phyloP scores from a whole-genome alignment of 192 early-diverging fungal genomes.

The Funneliformis mosseae region DNA sequence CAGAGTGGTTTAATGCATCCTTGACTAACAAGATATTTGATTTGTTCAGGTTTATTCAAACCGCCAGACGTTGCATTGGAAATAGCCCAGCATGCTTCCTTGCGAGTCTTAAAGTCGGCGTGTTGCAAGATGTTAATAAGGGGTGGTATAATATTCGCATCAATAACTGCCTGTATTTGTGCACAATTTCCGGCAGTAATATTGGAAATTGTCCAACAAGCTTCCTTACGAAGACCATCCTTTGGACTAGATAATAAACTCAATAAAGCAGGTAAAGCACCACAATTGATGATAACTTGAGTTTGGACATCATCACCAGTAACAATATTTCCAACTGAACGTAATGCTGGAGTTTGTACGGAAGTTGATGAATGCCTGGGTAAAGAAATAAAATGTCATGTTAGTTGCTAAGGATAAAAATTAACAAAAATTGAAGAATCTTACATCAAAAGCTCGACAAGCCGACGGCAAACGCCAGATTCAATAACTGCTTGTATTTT shows the following conservation, averaged over 20 bases:
- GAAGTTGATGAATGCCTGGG: slow-evolving; percentile 69
- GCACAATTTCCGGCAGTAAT: slow-evolving; percentile 93
- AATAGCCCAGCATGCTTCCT: slow-evolving; percentile 99
- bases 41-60: slow-evolving; percentile 88
- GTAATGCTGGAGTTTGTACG: slow-evolving; percentile 96
- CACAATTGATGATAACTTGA: slow-evolving; percentile 91
- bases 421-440: background rate
- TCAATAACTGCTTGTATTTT: slow-evolving; percentile 99
- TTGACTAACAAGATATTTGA: slow-evolving; percentile 88
- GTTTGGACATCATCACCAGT: slow-evolving; percentile 98
- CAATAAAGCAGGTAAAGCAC: slow-evolving; percentile 80
- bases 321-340: slow-evolving; percentile 98
- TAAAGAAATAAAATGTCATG: background rate
- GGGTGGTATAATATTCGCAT: slow-evolving; percentile 91
- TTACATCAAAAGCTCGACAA: slow-evolving; percentile 88
- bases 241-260: slow-evolving; percentile 83
- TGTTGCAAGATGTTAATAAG: slow-evolving; percentile 82
- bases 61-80: slow-evolving; percentile 98
- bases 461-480: slow-evolving; percentile 87
- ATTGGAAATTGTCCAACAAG: slow-evolving; percentile 99
- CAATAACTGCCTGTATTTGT: slow-evolving; percentile 95
- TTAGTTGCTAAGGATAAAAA: background rate
- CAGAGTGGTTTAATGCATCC: slow-evolving; percentile 96
- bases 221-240: slow-evolving; percentile 97
- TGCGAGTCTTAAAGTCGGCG: slow-evolving; percentile 98